Evolutionary conservation across 2,329 filamentous ascomycete species (phyloP).

Genomic region (Chaetomium globosum): DNA sequence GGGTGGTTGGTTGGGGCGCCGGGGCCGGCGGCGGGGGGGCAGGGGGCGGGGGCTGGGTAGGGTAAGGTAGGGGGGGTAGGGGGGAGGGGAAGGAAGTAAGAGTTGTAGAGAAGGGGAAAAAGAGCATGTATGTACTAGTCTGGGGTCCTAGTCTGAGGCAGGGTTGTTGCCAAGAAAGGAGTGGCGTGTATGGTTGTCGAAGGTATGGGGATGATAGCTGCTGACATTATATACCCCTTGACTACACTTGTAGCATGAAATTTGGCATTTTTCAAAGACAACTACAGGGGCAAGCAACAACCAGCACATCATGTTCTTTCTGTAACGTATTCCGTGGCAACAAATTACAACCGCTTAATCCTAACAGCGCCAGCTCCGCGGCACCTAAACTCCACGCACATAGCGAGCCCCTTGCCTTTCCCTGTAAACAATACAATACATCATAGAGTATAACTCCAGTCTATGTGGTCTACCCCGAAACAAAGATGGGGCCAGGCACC

Average conservation of each 20-base stretch:
- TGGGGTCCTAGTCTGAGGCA: not conserved
- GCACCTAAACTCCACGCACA: conserved; percentile 15
- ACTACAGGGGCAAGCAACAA: not conserved
- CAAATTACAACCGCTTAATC: not conserved
- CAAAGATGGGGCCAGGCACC: not conserved
- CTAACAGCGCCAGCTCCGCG: not conserved
- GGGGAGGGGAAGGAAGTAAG: not conserved
- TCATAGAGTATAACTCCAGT: not conserved
- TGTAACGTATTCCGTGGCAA: not conserved
- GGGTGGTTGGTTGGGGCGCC: conserved; percentile 67
- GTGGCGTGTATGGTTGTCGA: not conserved
- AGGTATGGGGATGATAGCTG: not conserved
- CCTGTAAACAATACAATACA: conserved; percentile 9
- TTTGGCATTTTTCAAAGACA: not conserved
- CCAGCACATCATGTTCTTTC: no score
- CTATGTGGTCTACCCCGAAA: conserved; percentile 1
- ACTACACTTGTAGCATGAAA: not conserved
- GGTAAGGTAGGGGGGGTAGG: no score
- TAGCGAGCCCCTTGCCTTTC: conserved; percentile 1
- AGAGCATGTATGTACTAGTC: no score
- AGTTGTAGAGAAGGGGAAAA: no score
- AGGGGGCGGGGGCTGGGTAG: not conserved
- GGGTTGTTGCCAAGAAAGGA: not conserved
- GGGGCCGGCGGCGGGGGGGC: conserved; percentile 6
- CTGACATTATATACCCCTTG: conserved; percentile 7